Conservation (phyloP, 768 basidiomycete species). For the Pisolithus microcarpus region DNA sequence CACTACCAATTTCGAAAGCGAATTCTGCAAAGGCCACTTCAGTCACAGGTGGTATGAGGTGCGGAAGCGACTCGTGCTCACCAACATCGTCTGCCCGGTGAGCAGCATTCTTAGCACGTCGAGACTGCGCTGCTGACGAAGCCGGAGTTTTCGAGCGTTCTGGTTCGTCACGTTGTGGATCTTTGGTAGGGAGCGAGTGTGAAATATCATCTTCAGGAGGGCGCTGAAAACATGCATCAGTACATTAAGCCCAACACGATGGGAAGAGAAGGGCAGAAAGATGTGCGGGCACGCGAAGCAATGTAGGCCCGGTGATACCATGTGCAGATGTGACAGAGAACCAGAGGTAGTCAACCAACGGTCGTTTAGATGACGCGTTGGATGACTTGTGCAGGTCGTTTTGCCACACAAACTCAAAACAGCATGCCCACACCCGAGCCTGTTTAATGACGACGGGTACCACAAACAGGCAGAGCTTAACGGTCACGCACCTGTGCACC, state of each 20-base stretch:
- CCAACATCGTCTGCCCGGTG: constrained; percentile 87
- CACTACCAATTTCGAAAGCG: constrained; percentile 95
- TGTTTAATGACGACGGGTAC: not conserved
- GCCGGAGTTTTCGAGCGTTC: constrained; percentile 52
- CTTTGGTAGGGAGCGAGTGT: constrained; percentile 37
- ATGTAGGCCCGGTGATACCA: no score
- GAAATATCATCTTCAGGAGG: constrained; percentile 43
- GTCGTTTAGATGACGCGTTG: not conserved
- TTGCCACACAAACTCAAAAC: not conserved
- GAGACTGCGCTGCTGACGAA: constrained; percentile 76
- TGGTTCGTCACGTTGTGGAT: constrained; percentile 57
- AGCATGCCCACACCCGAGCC: constrained; percentile 5
- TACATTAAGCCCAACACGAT: not conserved
- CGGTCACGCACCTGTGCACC: constrained; percentile 48
- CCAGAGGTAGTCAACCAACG: no score
- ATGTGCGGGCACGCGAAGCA: not conserved
- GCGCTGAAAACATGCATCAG: constrained; percentile 28
- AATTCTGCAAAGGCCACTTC: constrained; percentile 58
- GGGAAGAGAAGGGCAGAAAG: not conserved
- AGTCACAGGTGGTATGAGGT: constrained; percentile 8
- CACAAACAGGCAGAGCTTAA: constrained; percentile 1
- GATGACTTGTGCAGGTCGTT: not conserved
- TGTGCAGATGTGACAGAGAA: no score
- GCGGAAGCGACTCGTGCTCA: constrained; percentile 32
- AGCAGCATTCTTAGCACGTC: constrained; percentile 86